Evolutionary conservation across 2,329 filamentous ascomycete species (phyloP), one percentile per base, ranked within the genome.

Genomic region (Cercospora nicotianae): DNA sequence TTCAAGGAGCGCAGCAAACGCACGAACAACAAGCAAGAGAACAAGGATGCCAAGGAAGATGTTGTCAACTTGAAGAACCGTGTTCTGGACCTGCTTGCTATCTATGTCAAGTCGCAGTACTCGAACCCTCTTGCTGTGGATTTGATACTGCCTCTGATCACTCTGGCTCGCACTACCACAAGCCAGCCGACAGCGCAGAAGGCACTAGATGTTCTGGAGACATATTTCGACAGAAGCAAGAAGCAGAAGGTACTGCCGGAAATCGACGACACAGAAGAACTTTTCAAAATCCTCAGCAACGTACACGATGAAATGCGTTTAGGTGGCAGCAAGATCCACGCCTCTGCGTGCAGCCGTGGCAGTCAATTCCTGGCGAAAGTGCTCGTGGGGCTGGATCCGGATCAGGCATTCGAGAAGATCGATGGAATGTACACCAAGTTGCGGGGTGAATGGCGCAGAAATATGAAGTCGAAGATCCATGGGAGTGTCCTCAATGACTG

Each of bases 11-110:
- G 90, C 60, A 90, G 92, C 78, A 83, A 83, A 16, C 82, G 83
- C 16, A 72, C 72, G 42, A 89, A 86, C 77, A 90, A 91, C 76
- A 95, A 94, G 81, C 91, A 94, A 80, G 90, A 95, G 76, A 91
- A 91, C 75, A 92, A 92, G 77, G 91, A 94, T 68, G 94, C 94
- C 64, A 95, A 92, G 77, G 91, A 94, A 73, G 93, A 89, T 20
- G 92, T 98, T 76, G 83, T 96, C 75, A 94, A 94, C 80, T 97
- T 99, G 86, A 99, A 99, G 83, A 92, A 92, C 79, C 91, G 94
- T 51, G 90, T 97, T 5, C 86, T 98, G 4, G 95, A 98, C 76
- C 86, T 98, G 1, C 84, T 98, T 10, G 88, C 91, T 68, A 91
- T 95, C 70, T 98, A 93, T 79, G 85, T 95, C 71, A 93, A 91